Percentiles rank a stretch among this genome's conserved stretches.
Evolutionary conservation across 2,329 filamentous ascomycete genomes (phyloP).

Genomic region (Botrytis fragariae): DNA sequence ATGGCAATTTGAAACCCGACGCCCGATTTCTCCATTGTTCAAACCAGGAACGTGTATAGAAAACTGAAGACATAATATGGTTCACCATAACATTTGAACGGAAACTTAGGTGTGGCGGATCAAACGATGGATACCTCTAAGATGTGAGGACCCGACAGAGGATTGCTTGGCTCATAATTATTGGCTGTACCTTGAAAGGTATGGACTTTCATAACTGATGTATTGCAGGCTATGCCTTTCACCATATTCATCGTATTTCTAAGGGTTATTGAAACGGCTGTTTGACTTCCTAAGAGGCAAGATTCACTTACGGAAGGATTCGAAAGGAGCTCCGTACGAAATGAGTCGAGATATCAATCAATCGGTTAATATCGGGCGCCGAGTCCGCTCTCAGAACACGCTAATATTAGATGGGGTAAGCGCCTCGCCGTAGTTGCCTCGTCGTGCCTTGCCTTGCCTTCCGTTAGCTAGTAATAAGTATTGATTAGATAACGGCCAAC

Average conservation of each 20-base stretch:
- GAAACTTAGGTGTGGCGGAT: neutral
- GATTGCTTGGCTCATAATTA: neutral
- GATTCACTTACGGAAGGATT: neutral
- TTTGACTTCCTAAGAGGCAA: neutral
- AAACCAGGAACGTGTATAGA: neutral
- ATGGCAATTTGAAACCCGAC: neutral
- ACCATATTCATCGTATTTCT: neutral
- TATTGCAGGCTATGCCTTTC: neutral
- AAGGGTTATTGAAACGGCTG: neutral
- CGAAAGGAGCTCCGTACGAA: neutral
- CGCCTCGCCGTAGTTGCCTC: neutral
- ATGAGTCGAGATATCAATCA: neutral
- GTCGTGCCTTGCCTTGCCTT: neutral
- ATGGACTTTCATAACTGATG: neutral
- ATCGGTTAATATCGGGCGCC: neutral
- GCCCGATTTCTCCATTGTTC: neutral
- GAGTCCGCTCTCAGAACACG: neutral
- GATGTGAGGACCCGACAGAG: neutral
- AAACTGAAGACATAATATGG: neutral
- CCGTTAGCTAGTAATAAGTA: neutral
- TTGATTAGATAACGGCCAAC: conserved; percentile 1
- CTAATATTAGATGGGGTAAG: neutral
- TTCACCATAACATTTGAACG: neutral
- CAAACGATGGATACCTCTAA: neutral
- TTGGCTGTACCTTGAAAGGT: neutral